phyloP scores from a whole-genome alignment of 768 basidiomycete genomes.

The Amanita muscaria region DNA sequence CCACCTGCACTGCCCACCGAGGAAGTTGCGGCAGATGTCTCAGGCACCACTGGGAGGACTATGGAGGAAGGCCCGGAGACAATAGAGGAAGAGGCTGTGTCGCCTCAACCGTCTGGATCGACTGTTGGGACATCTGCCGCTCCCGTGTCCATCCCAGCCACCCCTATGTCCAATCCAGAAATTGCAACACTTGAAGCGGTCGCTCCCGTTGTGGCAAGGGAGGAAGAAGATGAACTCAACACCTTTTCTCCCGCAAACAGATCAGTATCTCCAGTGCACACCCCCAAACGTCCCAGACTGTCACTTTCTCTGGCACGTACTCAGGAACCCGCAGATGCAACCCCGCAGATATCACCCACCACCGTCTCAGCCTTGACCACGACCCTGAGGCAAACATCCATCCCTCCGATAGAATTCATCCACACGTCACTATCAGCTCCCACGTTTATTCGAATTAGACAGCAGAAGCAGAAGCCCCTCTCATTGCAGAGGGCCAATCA shows the following conservation, averaged over 20 bases:
- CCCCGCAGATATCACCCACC: neutral
- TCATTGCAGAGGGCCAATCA: neutral
- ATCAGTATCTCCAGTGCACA: neutral
- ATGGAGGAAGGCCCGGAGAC: neutral
- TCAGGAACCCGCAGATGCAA: neutral
- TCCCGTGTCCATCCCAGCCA: constrained; percentile 6
- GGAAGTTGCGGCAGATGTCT: neutral
- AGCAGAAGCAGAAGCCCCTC: constrained; percentile 8
- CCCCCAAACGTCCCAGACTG: constrained; percentile 5
- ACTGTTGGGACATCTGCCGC: neutral
- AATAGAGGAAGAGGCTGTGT: neutral
- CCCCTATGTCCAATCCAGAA: constrained; percentile 23
- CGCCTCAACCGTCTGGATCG: constrained; percentile 2
- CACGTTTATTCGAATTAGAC: constrained; percentile 3
- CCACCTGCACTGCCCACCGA: neutral
- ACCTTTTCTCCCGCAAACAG: neutral
- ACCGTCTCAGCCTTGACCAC: neutral
- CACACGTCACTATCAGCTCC: constrained; percentile 10
- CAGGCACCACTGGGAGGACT: neutral
- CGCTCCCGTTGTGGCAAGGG: constrained; percentile 3
- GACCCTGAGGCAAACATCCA: constrained; percentile 14
- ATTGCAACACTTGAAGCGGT: constrained; percentile 15
- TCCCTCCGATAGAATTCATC: constrained; percentile 21
- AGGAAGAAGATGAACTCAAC: constrained; percentile 3
- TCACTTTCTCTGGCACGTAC: constrained; percentile 3